A percentile compares a stretch with the other conserved stretches of the same genome.
phyloP scores from a whole-genome alignment of 1,139 yeast species.

The Kurtzmaniella natalensis region DNA sequence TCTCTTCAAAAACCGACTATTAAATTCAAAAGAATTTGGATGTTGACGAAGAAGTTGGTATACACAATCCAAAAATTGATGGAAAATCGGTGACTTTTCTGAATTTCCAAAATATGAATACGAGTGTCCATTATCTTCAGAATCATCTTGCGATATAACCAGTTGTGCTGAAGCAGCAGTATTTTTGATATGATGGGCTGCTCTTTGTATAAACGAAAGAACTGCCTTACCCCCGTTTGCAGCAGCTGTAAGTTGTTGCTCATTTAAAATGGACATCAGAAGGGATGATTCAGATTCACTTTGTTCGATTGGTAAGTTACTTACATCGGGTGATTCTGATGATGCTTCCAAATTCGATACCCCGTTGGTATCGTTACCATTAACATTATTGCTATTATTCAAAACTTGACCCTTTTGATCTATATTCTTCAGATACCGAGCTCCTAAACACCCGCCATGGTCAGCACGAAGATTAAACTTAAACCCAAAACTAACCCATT shows the following conservation, averaged over 20 bases:
- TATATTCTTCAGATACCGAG: conserved; percentile 11
- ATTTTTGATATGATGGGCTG: conserved; percentile 40
- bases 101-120: conserved; percentile 35
- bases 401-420: conserved; percentile 4
- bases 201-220: conserved; percentile 34
- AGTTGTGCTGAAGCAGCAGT: conserved; percentile 28
- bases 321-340: background rate
- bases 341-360: background rate
- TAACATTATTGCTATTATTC: background rate
- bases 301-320: conserved; percentile 3
- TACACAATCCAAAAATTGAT: conserved; percentile 87
- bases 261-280: background rate
- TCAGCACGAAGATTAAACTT: conserved; percentile 82
- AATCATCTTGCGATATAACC: conserved; percentile 7
- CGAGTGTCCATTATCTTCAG: conserved; percentile 11
- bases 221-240: conserved; percentile 8
- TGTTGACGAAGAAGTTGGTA: conserved; percentile 72
- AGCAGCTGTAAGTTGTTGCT: conserved; percentile 6
- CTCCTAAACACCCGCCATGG: conserved; percentile 53
- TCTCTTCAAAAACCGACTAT: conserved; percentile 81
- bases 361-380: background rate
- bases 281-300: background rate
- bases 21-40: conserved; percentile 76
- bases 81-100: conserved; percentile 82
- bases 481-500: conserved; percentile 95